Conservation (phyloP, 2,329 filamentous ascomycete species). For the Epichloe sp. region DNA sequence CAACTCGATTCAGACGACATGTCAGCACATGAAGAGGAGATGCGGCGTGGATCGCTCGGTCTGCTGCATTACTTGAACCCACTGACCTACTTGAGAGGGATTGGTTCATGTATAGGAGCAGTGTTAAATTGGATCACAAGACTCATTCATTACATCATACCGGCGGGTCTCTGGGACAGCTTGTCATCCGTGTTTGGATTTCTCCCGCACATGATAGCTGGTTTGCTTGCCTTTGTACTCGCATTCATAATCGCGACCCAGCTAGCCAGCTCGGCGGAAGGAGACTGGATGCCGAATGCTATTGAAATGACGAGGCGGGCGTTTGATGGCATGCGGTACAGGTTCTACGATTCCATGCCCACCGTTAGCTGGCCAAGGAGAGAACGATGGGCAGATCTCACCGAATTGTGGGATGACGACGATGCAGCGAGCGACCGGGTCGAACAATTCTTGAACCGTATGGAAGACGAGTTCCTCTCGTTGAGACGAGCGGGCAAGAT, state of each 20-base stretch:
- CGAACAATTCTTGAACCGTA: conserved; percentile 13
- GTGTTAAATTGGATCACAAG: conserved; percentile 10
- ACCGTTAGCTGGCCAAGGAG: conserved; percentile 16
- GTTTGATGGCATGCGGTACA: conserved; percentile 6
- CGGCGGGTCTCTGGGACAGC: conserved; percentile 4
- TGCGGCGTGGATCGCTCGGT: conserved; percentile 3
- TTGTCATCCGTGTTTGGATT: conserved; percentile 5
- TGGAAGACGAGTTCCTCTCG: conserved; percentile 17
- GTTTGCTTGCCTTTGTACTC: conserved; percentile 3
- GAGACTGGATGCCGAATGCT: conserved; percentile 4
- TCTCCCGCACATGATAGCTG: conserved; percentile 4
- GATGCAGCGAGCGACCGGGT: conserved; percentile 10
- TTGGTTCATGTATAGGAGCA: conserved; percentile 13
- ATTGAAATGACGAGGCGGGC: conserved; percentile 2
- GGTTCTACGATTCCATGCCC: conserved; percentile 13
- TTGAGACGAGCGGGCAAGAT: conserved; percentile 19
- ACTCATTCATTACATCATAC: conserved; percentile 7
- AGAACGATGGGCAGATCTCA: conserved; percentile 9
- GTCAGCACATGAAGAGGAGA: background rate
- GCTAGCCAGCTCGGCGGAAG: background rate
- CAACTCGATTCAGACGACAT: background rate
- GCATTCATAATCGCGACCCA: conserved; percentile 5
- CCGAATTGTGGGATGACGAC: conserved; percentile 9
- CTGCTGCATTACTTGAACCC: conserved; percentile 19
- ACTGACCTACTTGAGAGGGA: conserved; percentile 16